Conservation (phyloP, 164 flowering plant species). For the Aristolochia fimbriata region DNA sequence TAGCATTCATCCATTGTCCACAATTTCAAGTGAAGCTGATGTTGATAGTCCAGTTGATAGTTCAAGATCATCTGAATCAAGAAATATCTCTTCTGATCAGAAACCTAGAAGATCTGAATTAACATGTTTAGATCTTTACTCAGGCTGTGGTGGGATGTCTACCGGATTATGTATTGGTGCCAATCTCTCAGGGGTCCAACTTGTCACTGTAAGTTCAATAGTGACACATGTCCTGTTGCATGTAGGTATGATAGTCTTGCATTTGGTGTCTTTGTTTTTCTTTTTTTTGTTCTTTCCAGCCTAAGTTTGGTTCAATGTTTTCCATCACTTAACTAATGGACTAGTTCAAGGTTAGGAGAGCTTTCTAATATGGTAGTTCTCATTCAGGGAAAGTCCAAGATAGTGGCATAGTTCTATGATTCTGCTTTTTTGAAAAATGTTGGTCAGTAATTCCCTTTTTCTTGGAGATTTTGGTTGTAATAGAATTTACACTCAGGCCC, state of each 20-base stretch:
- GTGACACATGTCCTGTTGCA: too few relatives aligned
- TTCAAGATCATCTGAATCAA: constrained; percentile 14
- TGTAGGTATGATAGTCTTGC: too few relatives aligned
- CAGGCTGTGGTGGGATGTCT: constrained; percentile 96
- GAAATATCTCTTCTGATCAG: background rate
- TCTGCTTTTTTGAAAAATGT: too few relatives aligned
- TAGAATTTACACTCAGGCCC: too few relatives aligned
- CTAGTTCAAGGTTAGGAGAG: too few relatives aligned
- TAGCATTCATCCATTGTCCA: constrained; percentile 24
- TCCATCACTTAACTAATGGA: too few relatives aligned
- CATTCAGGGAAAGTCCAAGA: too few relatives aligned
- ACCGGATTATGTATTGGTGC: constrained; percentile 85
- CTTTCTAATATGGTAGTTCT: too few relatives aligned
- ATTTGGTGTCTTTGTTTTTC: background rate
- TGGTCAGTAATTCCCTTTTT: too few relatives aligned
- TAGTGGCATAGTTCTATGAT: too few relatives aligned
- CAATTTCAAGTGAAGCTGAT: constrained; percentile 25
- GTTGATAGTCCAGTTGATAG: constrained; percentile 7
- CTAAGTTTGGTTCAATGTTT: too few relatives aligned
- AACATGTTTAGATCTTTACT: constrained; percentile 52
- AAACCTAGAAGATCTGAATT: constrained; percentile 14
- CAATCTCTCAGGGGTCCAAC: constrained; percentile 30
- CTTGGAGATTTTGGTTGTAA: too few relatives aligned
- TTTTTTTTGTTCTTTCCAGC: background rate
- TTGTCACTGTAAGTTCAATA: constrained; percentile 54